These are phyloP conservation scores for Malus sylvestris DNA, from an alignment of 306 rosid genomes.

Conservation along the genomic window DNA sequence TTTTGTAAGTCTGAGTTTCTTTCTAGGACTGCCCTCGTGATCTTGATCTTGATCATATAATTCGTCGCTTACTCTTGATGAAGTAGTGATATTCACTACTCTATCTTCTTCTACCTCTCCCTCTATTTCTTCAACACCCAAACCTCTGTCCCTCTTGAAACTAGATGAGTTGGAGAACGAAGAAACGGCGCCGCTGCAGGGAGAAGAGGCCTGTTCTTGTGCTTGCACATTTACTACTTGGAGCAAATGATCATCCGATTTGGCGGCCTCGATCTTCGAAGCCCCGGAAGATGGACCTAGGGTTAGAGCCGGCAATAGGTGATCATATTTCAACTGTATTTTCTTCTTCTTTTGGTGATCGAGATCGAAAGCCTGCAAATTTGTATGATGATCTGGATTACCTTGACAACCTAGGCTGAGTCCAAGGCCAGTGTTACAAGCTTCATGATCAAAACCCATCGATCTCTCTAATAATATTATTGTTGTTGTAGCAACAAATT, in stretches of 20 bases:
- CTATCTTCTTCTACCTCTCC: conserved; percentile 15
- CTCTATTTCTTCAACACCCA: conserved; percentile 17
- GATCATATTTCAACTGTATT: conserved; percentile 28
- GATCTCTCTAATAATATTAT: not conserved
- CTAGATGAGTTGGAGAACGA: conserved; percentile 62
- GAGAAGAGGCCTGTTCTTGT: conserved; percentile 30
- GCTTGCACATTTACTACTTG: not conserved
- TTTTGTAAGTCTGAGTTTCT: conserved; percentile 84
- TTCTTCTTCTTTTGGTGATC: conserved; percentile 24
- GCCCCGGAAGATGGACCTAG: conserved; percentile 37
- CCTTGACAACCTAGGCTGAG: conserved; percentile 35
- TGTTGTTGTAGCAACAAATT: not conserved
- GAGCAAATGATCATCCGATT: not conserved
- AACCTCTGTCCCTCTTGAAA: conserved; percentile 70
- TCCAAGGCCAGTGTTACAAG: conserved; percentile 36
- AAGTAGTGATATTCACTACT: conserved; percentile 1
- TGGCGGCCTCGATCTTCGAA: conserved; percentile 1
- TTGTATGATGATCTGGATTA: not conserved
- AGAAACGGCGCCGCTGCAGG: conserved; percentile 36
- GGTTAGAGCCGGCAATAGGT: conserved; percentile 42
- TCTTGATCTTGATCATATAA: conserved; percentile 18
- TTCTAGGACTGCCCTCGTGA: conserved; percentile 45
- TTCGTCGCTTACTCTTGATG: conserved; percentile 20
- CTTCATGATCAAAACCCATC: conserved; percentile 41
- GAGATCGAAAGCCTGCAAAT: conserved; percentile 1